Base-by-base conservation (phyloP, 345 rosid genomes). In the Erysimum cheiranthoides region DNA sequence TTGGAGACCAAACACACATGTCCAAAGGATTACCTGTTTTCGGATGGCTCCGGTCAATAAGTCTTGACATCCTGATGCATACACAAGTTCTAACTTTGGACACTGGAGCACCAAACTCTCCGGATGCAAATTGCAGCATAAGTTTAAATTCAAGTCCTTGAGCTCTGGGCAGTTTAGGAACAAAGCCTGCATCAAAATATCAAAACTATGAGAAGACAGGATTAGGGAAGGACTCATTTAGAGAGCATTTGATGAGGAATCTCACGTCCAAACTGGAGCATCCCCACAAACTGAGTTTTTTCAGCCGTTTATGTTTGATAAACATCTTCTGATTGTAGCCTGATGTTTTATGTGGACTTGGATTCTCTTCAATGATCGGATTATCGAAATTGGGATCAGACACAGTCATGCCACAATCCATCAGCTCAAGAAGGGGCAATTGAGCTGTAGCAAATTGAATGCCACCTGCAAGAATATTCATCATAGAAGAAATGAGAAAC, bases 381-480 rank as follows among this genome's bases (percentile, higher is more conserved):
- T 73, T 61, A 62, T 79, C 83, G 35, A 79, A 82, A 81, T 73
- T 77, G 21, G 90, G 85, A 73, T 91, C 98, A 69, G 89, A 84
- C 70, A 96, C 82, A 35, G 91, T 91, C 97, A 96, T 91, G 56
- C 99, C 99, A 76, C 99, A 96, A 73, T 96, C 99, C 96, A 96
- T 85, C 67, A 96, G 90, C 78, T 93, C 96, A 69, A 96, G 97
- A 79, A 78, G 92, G 68, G 99, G 99, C 57, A 96, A 64, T 27
- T 96, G 98, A 47, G 98, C 97, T 6, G 96, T 85, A 43, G 98
- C 99, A 85, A 96, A 96, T 71, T 96, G 99, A 74, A 96, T 88
- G 62, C 99, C 99, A 82, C 98, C 99, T 96, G 83, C 77, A 63
- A 56, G 11, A 61, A 61, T 17, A 68, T 61, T 42, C 59, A 47